Base-by-base conservation (phyloP, 768 basidiomycete species). In the Lactifluus hygrophoroides region DNA sequence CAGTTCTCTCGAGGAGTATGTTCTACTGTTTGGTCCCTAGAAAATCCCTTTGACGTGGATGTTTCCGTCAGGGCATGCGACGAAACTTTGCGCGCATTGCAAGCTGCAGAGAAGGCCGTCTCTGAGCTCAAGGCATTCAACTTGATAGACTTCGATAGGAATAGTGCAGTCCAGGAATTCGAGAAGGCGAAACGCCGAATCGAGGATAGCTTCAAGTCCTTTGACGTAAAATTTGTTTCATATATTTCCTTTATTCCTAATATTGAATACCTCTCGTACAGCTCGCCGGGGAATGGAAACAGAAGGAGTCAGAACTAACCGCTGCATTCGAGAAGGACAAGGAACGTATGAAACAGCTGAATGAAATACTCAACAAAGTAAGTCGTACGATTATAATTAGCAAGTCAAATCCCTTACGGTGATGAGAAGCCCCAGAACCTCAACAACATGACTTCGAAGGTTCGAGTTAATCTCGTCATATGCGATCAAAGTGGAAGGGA, bases 1-100 rank as follows among this genome's bases (percentile, higher is more conserved):
- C 25, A 19, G 46, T n/a, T 23, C 52, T 40, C 19, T 62, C 2
- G 61, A 60, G 19, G 53, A 46, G 61, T 62, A 51, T 8, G 61
- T 62, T 51, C 11, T n/a, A 27, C 13, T n/a, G 16, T 5, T n/a
- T 9, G 1, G 5, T 2, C 2, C 13, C 11, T 5, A 34, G 28
- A 21, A 25, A 11, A n/a, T 43, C 8, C 10, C 13, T 6, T 10
- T 43, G n/a, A 46, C 17, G 11, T 14, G 37, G 8, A 55, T 16
- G 10, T 6, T 3, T 25, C 11, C 19, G 17, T n/a, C 43, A 60
- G 59, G 7, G 49, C 59, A 11, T 55, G 50, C 49, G 25, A 46
- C 23, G 44, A 56, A 32, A 51, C 54, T 2, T 28, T 60, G 43
- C 7, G 2, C 14, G 43, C 43, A 34, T 45, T 60, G 2, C 3